A percentile compares a stretch with the other conserved stretches of the same genome.
These are phyloP conservation scores for Coccomyxa sp. DNA, from an alignment of 139 green algal genomes.

Conservation along the genomic window DNA sequence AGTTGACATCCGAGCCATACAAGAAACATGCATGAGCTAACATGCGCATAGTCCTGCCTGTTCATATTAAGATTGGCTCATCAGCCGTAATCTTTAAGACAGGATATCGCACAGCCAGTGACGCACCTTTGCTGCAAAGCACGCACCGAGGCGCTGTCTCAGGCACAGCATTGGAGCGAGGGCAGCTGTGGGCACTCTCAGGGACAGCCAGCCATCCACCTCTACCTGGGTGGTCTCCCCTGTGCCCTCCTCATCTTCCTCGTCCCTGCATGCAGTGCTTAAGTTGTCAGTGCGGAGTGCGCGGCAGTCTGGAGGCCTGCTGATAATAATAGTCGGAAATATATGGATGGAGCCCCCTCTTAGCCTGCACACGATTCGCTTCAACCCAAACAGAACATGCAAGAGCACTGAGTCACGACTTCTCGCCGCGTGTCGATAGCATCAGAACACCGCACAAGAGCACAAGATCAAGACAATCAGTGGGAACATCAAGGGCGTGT, in stretches of 20 bases:
- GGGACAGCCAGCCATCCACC: conserved; percentile 45
- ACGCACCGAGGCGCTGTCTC: conserved; percentile 28
- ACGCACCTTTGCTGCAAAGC: conserved; percentile 37
- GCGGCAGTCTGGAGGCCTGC: neutral
- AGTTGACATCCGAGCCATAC: neutral
- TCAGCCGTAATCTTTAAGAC: neutral
- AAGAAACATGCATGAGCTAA: neutral
- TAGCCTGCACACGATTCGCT: neutral
- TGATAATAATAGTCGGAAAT: too few species aligned
- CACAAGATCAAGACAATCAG: too few species aligned
- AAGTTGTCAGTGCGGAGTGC: too few species aligned
- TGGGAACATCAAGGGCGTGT: too few species aligned
- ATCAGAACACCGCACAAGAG: too few species aligned
- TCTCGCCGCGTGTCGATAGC: too few species aligned
- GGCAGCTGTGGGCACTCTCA: conserved; percentile 10
- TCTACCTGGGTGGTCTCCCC: conserved; percentile 18
- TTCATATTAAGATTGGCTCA: neutral
- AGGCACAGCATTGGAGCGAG: conserved; percentile 24
- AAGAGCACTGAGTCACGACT: neutral
- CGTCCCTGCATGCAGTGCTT: neutral
- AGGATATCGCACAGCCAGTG: neutral
- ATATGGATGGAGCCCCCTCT: neutral
- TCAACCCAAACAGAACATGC: neutral
- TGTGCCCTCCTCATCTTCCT: neutral
- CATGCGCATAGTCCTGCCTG: neutral